A percentile compares a stretch with the other conserved stretches of the same genome.
Evolutionary conservation across 306 rosid species (phyloP).

Genomic region (Glycine soja): DNA sequence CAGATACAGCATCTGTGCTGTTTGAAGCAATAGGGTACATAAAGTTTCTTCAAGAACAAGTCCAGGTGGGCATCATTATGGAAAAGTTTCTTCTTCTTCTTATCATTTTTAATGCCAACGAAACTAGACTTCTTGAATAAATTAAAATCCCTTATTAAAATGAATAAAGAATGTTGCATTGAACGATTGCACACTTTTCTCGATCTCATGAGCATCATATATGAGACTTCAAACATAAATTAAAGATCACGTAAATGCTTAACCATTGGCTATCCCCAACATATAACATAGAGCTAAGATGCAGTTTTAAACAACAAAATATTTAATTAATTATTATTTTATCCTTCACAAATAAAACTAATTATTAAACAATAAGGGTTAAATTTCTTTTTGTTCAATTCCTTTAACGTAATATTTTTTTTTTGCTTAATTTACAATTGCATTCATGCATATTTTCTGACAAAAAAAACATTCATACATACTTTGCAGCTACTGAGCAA

Average conservation of each 20-base stretch:
- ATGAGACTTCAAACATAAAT: background rate
- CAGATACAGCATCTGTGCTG: slow-evolving; percentile 95
- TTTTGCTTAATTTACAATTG: background rate
- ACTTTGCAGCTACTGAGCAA: slow-evolving; percentile 72
- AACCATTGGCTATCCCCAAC: background rate
- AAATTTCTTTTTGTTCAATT: slow-evolving; percentile 18
- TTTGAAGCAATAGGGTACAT: slow-evolving; percentile 89
- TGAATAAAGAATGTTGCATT: slow-evolving; percentile 14
- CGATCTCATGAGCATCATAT: slow-evolving; percentile 24
- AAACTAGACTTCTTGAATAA: slow-evolving; percentile 24
- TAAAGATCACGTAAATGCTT: slow-evolving; percentile 3
- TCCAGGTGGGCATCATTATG: slow-evolving; percentile 60
- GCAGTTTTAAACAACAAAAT: background rate
- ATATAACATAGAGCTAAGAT: background rate
- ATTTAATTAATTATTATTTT: background rate
- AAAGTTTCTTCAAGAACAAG: slow-evolving; percentile 91
- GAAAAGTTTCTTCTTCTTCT: slow-evolving; percentile 32
- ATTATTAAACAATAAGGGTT: background rate
- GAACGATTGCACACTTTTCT: slow-evolving; percentile 28
- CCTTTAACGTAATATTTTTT: background rate
- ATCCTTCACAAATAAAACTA: background rate
- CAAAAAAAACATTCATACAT: background rate
- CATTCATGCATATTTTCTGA: background rate
- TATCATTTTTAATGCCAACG: slow-evolving; percentile 8
- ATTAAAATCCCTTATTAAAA: background rate